These are phyloP conservation scores for Pleurotus citrinopileatus DNA, from an alignment of 768 basidiomycete genomes.

Conservation along the genomic window DNA sequence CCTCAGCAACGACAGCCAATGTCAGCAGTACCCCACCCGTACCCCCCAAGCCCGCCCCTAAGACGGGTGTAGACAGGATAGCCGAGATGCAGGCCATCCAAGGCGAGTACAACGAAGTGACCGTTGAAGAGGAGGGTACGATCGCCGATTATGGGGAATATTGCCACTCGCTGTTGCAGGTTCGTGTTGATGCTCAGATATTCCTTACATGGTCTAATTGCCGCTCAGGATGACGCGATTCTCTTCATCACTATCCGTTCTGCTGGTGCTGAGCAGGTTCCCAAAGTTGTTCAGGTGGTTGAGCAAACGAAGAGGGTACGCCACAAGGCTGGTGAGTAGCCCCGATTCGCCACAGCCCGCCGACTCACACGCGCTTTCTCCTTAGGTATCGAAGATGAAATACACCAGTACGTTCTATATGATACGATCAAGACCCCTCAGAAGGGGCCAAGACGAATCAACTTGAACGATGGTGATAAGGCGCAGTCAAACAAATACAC, in stretches of 20 bases:
- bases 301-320: conserved; percentile 77
- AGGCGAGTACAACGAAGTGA: conserved; percentile 75
- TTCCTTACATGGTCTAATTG: not conserved
- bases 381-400: conserved; percentile 47
- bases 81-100: conserved; percentile 65
- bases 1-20: conserved; percentile 16
- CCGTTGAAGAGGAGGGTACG: conserved; percentile 61
- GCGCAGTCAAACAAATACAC: conserved; percentile 46
- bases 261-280: conserved; percentile 57
- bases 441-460: conserved; percentile 66
- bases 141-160: conserved; percentile 69
- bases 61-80: conserved; percentile 65
- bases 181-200: conserved; percentile 23
- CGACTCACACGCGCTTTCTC: not conserved
- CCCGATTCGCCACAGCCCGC: not conserved
- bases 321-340: conserved; percentile 61
- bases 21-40: conserved; percentile 32
- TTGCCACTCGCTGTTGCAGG: conserved; percentile 61
- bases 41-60: conserved; percentile 58
- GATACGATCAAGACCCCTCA: conserved; percentile 42
- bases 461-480: conserved; percentile 58
- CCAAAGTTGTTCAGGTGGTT: conserved; percentile 78
- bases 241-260: conserved; percentile 75
- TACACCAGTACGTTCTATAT: conserved; percentile 77
- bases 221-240: conserved; percentile 70